phyloP scores from a whole-genome alignment of 768 basidiomycete genomes.

The Pleurotus giganteus region DNA sequence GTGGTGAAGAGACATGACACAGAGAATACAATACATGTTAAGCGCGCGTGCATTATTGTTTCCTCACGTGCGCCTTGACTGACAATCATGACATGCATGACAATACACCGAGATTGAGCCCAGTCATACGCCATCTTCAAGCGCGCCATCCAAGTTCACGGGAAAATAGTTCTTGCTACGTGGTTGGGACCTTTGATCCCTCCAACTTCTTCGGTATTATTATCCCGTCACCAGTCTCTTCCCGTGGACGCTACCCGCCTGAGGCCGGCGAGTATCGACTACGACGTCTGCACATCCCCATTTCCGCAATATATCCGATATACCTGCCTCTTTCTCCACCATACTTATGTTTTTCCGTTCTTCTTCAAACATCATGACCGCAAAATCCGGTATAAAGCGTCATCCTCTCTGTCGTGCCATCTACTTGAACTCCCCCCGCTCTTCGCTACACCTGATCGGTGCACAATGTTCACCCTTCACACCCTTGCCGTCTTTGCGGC shows the following conservation, averaged over 20 bases:
- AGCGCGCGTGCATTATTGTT: neutral
- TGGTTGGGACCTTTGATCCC: too few species aligned
- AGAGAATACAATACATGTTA: neutral
- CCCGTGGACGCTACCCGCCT: neutral
- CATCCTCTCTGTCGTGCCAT: slow-evolving; percentile 13
- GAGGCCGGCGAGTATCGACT: neutral
- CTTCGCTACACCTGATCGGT: slow-evolving; percentile 8
- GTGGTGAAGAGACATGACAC: slow-evolving; percentile 24
- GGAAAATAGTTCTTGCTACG: too few species aligned
- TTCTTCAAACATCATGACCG: neutral
- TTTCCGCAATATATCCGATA: slow-evolving; percentile 8
- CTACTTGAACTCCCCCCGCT: neutral
- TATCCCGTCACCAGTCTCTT: neutral
- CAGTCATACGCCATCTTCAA: too few species aligned
- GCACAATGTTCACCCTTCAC: slow-evolving; percentile 29
- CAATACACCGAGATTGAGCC: slow-evolving; percentile 2
- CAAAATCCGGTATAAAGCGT: neutral
- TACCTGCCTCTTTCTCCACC: neutral
- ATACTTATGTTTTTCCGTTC: slow-evolving; percentile 7
- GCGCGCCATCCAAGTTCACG: too few species aligned
- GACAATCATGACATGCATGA: too few species aligned
- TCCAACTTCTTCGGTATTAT: neutral
- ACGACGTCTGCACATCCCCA: neutral
- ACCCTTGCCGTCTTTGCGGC: slow-evolving; percentile 29
- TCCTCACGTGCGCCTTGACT: neutral